phyloP scores from a whole-genome alignment of 2,329 filamentous ascomycete species.

The Paecilomyces niveus region DNA sequence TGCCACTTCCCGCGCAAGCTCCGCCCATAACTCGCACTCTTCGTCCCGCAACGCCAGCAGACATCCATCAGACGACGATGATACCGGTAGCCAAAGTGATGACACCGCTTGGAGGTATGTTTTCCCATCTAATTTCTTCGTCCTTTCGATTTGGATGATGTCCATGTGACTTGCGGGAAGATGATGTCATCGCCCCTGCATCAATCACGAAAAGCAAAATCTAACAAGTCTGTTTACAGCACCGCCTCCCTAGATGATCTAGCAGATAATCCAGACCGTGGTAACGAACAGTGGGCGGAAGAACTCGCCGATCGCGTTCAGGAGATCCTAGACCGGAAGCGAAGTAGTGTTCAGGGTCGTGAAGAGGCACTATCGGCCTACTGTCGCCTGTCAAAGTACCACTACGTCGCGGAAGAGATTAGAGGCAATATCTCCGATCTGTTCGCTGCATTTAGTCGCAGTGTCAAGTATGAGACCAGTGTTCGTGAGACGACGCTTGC shows the following conservation, averaged over 20 bases:
- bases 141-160: slow-evolving; percentile 2
- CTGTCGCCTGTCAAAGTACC: slow-evolving; percentile 58
- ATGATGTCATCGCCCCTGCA: slow-evolving; percentile 26
- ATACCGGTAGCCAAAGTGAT: slow-evolving; percentile 49
- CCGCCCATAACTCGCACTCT: slow-evolving; percentile 45
- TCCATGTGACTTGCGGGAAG: slow-evolving; percentile 4
- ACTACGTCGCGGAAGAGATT: slow-evolving; percentile 59
- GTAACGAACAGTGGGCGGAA: slow-evolving; percentile 53
- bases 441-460: slow-evolving; percentile 59
- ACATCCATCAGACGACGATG: slow-evolving; percentile 54
- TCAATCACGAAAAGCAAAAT: not conserved
- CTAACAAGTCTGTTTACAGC: slow-evolving; percentile 27
- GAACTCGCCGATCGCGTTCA: slow-evolving; percentile 60
- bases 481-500: slow-evolving; percentile 63
- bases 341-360: slow-evolving; percentile 64
- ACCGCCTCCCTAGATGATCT: slow-evolving; percentile 63
- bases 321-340: slow-evolving; percentile 69
- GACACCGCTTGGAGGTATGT: slow-evolving; percentile 51
- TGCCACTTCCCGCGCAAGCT: slow-evolving; percentile 45
- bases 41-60: slow-evolving; percentile 50
- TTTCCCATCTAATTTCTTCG: slow-evolving; percentile 23
- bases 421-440: slow-evolving; percentile 55
- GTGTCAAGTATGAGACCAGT: slow-evolving; percentile 61
- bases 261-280: slow-evolving; percentile 47
- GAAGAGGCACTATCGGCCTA: slow-evolving; percentile 58